Base-by-base conservation (phyloP, 306 rosid genomes). In the Lathyrus aphaca region DNA sequence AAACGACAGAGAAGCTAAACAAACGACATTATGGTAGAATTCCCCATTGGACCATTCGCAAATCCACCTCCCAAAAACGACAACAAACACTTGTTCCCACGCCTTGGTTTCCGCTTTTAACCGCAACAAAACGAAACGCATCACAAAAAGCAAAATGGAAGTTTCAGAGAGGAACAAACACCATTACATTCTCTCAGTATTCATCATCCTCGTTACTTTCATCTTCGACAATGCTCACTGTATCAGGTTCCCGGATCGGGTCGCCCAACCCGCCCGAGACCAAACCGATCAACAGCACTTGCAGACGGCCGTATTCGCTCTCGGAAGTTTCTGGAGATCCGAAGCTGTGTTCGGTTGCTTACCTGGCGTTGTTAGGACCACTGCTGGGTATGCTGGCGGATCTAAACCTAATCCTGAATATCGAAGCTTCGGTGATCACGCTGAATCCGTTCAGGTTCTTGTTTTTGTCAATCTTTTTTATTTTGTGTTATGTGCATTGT, bases 271-370 rank as follows among this genome's bases (percentile, higher is more conserved):
- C 25, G 32, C 72, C 27, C 78, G 70, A 66, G 71, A 74, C 37
- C 68, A 21, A 15, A 73, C 85, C 6, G 81, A 63, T 71, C 75
- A 76, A 69, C 78, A 67, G 8, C 81, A 73, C 64, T 56, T 88
- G 69, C 82, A 78, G 64, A 80, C 82, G 0, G 91, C 95, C 2
- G 87, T 85, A 65, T 94, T 94, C 77, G 85, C 98, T 64, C 86
- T 94, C 30, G 97, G 98, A 49, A 78, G 98, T 82, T 90, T 94
- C 88, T 94, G 97, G 98, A 85, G 97, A 83, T 88, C 98, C 6
- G 98, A 94, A 79, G 86, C 96, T 27, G 88, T 87, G 4, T 94
- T 94, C 27, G 97, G 98, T 5, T 90, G 98, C 84, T 72, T 94
- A 53, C 84, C 85, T 10, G 98, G 97, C 18, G 98, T 94, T 46